These are phyloP conservation scores for Entophlyctis luteolus DNA, from an alignment of 192 early-diverging fungal genomes.

Conservation along the genomic window DNA sequence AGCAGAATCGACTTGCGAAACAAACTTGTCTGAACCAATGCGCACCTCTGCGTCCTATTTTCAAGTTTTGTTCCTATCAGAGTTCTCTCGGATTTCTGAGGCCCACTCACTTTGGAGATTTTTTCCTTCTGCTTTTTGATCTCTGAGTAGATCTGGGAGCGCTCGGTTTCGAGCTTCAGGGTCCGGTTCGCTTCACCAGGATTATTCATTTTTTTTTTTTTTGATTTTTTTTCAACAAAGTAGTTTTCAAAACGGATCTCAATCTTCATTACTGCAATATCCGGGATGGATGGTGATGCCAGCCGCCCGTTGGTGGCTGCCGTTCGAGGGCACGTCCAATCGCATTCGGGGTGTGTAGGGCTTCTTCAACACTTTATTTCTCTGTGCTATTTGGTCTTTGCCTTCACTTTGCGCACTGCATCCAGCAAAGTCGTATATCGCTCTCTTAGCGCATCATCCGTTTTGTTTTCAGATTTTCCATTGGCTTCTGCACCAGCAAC, in stretches of 20 bases:
- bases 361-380: too few species aligned
- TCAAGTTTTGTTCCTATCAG: neutral
- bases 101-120: slow-evolving; percentile 54
- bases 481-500: neutral
- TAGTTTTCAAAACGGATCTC: neutral
- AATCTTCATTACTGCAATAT: neutral
- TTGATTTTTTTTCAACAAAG: neutral
- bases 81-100: neutral
- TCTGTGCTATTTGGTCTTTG: too few species aligned
- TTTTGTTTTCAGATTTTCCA: neutral
- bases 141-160: slow-evolving; percentile 65
- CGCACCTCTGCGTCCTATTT: slow-evolving; percentile 63
- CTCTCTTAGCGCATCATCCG: neutral
- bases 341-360: too few species aligned
- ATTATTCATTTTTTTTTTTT: neutral
- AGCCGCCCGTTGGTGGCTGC: too few species aligned
- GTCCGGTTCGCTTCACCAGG: slow-evolving; percentile 43
- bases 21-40: slow-evolving; percentile 72
- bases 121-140: slow-evolving; percentile 68
- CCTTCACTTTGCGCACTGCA: neutral
- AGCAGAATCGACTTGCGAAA: slow-evolving; percentile 67
- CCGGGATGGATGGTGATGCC: too few species aligned
- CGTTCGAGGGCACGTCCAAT: too few species aligned
- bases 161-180: slow-evolving; percentile 63
- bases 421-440: neutral